Evolutionary conservation across 2,329 filamentous ascomycete species (phyloP), one percentile per base, ranked within the genome.

Genomic region (Exserohilum rostratum): DNA sequence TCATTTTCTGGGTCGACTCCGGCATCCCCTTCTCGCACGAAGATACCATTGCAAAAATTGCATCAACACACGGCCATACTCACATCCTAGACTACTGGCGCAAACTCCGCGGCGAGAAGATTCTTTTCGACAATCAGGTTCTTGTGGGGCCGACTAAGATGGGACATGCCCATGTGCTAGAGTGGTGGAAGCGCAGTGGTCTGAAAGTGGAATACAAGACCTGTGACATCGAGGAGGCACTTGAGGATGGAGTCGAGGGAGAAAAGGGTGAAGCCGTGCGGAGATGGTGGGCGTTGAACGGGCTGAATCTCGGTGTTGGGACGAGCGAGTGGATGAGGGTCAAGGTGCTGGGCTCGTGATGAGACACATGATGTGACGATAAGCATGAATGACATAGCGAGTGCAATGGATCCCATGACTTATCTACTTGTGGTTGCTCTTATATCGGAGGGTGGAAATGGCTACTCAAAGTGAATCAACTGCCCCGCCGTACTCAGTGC

Each of bases 151-250:
- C 93, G 0, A 97, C 93, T 1, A 91, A 92, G 66, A 90, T 93
- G 70, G 91, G 91, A 5, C 90, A 96, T 72, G 85, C 92, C 3
- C 82, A 86, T 31, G 91, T 96, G 18, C 79, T 98, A 6, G 91
- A 96, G 72, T 97, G 93, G 93, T 97, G 93, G 93, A 89, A 90
- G 68, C 82, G 82, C 48, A 89, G 87, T 65, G 86, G 87, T 0
- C 82, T 93, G 64, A 83, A 85, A 47, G 92, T 97, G 22, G 91
- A 96, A 74, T 97, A 96, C 76, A 93, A 93, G 74, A 96, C 91
- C 1, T 96, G 92, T 74, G 92, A 96, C 74, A 95, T 98, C 57
- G 93, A 97, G 73, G 93, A 97, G 76, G 93, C 93, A 0, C 82
- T 97, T 34, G 93, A 97, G 72, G 93, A 96, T 71, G 90, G 91